Conservation (phyloP, 1,284 basidiomycete species). For the Rhodotorula sp. region DNA sequence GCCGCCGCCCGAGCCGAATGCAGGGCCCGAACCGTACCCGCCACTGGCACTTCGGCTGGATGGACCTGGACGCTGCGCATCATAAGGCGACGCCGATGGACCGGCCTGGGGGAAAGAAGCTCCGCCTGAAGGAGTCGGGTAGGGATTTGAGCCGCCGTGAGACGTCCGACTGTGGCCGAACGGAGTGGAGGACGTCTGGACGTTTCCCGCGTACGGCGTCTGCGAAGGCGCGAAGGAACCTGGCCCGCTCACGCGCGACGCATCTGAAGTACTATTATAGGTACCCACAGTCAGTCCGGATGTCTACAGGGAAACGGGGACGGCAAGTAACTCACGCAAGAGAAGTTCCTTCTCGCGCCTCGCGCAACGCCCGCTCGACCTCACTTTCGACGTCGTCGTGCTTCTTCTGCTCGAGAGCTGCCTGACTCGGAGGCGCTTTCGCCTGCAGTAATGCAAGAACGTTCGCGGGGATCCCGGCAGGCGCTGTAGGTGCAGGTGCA, state of each 20-base stretch:
- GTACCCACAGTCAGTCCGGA: conserved; percentile 1
- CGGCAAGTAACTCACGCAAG: neutral
- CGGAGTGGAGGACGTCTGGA: conserved; percentile 45
- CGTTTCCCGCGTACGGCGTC: too few species aligned
- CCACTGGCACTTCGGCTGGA: too few species aligned
- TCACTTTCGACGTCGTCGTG: conserved; percentile 12
- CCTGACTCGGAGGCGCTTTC: neutral
- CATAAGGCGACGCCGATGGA: too few species aligned
- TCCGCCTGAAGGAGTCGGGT: too few species aligned
- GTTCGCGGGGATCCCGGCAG: conserved; percentile 23
- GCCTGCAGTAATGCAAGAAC: conserved; percentile 31
- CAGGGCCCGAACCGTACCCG: too few species aligned
- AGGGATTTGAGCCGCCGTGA: neutral
- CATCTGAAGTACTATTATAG: conserved; percentile 23
- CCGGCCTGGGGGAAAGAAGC: too few species aligned
- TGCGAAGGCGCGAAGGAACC: too few species aligned
- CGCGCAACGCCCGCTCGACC: conserved; percentile 25
- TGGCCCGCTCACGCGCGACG: too few species aligned
- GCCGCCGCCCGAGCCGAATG: too few species aligned
- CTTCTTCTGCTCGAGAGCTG: conserved; percentile 19
- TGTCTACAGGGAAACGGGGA: neutral
- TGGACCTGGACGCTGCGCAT: too few species aligned
- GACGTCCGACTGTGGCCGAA: neutral
- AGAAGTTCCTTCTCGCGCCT: conserved; percentile 18
- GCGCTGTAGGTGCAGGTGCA: neutral